Evolutionary conservation across 164 flowering plant genomes (phyloP), one percentile per base, ranked within the genome.

Genomic region (Vitis amurensis): DNA sequence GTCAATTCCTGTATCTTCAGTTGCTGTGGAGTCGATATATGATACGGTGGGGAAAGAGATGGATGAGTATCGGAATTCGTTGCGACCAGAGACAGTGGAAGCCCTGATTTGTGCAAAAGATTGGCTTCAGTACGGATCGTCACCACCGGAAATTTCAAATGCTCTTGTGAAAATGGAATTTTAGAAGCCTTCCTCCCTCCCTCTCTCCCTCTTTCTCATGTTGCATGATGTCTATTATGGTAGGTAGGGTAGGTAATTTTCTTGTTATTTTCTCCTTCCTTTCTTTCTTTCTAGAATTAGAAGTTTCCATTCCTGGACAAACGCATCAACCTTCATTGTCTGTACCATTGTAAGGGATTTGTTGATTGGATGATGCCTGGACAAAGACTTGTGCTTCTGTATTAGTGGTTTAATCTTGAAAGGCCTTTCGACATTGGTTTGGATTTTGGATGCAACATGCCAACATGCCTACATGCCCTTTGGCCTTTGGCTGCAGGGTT

Each of bases 31-130:
- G 2, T 73, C 84, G 1, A 87, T 89, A 3, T 95, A 90, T 76
- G 87, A 82, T 64, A 82, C 80, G 0, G 74, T 13, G 3, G 17
- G 51, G 37, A 87, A 78, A 63, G 81, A 83, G 83, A 83, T 95
- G 77, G 93, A 93, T 74, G 52, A 59, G 2, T 86, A 93, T 68
- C 67, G 90, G 72, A 82, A 90, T 69, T 88, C 91, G 4, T 72
- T 95, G 56, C 77, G 88, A 49, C 94, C 98, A 3, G 94, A 89
- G 69, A 93, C 92, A 0, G 75, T 93, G 63, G 90, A 95, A 73
- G 98, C 98, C 63, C 86, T 95, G 9, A 65, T 90, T 2, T 93
- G 98, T 66, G 89, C 95, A 0, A 93, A 89, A 83, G 95, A 93
- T 59, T 96, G 98, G 99, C 84, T 91, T 57, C 88, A 76, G 72